Base-by-base conservation (phyloP, 495 filamentous ascomycete species). In the Penicillium canariense region DNA sequence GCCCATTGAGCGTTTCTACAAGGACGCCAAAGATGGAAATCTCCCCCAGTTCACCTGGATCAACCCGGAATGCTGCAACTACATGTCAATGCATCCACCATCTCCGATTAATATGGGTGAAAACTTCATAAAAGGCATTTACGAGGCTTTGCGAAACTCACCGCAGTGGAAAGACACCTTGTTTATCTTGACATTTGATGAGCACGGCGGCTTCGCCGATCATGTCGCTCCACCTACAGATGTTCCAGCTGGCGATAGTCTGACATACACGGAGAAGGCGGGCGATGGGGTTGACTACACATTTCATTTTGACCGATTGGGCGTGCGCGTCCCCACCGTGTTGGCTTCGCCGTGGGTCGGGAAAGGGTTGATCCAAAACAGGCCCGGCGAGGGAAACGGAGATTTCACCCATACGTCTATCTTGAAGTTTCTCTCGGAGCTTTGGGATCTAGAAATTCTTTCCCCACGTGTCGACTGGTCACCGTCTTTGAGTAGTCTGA, bases 21-120 rank as follows among this genome's bases (percentile, higher is more conserved):
- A 52, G 5, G 76, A 78, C 50, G 70, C 70, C 20, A 23, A 58
- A 14, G 57, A 63, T 9, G 71, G 79, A 14, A 69, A 61, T 0
- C 67, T 82, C 1, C 75, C 77, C 0, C 60, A 68, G 22, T 74
- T 82, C 50, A 75, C 69, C 23, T 82, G 72, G 68, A 73, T 82
- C 63, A 81, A 82, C 60, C 79, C 79, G 2, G 74, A 77, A 34
- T 81, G 77, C 68, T 81, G 79, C 66, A 58, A 58, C 14, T 77
- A 74, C 48, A 76, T 68, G 50, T 79, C 76, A 26, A 74, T 79
- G 66, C 77, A 80, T 60, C 78, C 77, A 0, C 67, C 71, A 1
- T 73, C 70, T 7, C 75, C 73, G 2, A 74, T 77, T 43, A 73
- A 72, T 27, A 68, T 74, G 54, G 77, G 78, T 39, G 77, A 82